Conservation (phyloP, 768 basidiomycete species). For the Rubroboletus pulcherrimus region DNA sequence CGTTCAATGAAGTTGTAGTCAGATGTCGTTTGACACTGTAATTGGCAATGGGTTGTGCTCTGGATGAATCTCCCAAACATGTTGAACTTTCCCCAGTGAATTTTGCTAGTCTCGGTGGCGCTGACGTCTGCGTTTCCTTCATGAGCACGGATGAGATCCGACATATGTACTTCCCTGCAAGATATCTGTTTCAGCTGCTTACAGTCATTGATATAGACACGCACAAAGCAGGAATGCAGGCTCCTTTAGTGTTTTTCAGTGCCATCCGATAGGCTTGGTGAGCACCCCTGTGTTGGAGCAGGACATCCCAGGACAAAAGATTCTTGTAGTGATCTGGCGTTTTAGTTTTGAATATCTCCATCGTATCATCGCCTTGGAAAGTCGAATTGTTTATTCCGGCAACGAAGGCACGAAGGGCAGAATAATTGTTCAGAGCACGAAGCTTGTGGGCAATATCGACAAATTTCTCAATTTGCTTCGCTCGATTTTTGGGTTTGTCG, state of each 20-base stretch:
- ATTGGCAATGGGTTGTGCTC: constrained; percentile 73
- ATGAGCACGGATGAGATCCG: constrained; percentile 83
- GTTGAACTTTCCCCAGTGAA: constrained; percentile 96
- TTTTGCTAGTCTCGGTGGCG: constrained; percentile 58
- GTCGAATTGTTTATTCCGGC: constrained; percentile 87
- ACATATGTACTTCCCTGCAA: constrained; percentile 84
- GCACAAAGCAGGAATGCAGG: constrained; percentile 84
- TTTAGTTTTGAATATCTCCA: constrained; percentile 66
- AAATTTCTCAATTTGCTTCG: constrained; percentile 83
- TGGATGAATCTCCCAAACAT: constrained; percentile 87
- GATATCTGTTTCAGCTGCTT: constrained; percentile 9
- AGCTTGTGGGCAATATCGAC: constrained; percentile 79
- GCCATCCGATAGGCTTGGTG: constrained; percentile 92
- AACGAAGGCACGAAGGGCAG: constrained; percentile 88
- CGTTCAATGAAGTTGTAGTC: constrained; percentile 66
- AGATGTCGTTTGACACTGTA: constrained; percentile 56
- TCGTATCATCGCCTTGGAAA: constrained; percentile 71
- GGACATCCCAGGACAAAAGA: constrained; percentile 77
- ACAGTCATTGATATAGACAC: constrained; percentile 22
- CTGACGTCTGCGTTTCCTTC: constrained; percentile 78
- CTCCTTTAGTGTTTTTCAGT: constrained; percentile 76
- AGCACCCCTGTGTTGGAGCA: constrained; percentile 76
- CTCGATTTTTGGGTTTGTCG: constrained; percentile 69
- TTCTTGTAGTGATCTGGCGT: constrained; percentile 71
- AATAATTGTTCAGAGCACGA: constrained; percentile 86